Base-by-base conservation (phyloP, 2,329 filamentous ascomycete genomes). In the Penicillium sp. region DNA sequence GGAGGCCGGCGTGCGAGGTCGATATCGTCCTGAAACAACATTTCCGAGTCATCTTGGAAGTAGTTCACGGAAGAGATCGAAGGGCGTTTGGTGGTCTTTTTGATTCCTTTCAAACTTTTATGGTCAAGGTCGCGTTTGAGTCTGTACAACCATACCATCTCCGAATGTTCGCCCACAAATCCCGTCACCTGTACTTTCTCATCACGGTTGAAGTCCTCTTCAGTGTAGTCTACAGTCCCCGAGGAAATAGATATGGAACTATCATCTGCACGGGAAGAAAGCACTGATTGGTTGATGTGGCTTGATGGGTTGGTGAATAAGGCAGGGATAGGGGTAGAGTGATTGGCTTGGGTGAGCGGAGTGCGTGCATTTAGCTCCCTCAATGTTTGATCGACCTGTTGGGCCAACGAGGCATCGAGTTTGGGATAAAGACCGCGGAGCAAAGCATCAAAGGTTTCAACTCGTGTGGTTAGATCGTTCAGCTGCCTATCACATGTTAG, bases 131-230 rank as follows among this genome's bases (percentile, higher is more conserved):
- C 62, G 50, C 74, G 69, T 47, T 72, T 74, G 53, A 79, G 63
- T 52, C 74, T 70, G 60, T 78, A 74, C 27, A 79, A 61, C 78
- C 78, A 80, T 23, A 72, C 73, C 41, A 77, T 70, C 51, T 78
- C 77, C 6, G 77, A 78, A 53, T 77, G 75, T 57, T 77, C 78
- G 12, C 78, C 78, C 55, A 78, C 72, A 64, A 77, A 79, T 0
- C 77, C 75, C 33, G 73, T 73, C 1, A 72, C 69, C 50, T 74
- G 70, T 13, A 73, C 69, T 46, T 72, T 71, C 52, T 75, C 73
- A 58, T 73, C 72, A 31, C 74, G 71, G 33, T 76, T 75, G 58
- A 77, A 78, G 50, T 80, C 78, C 60, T 79, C 77, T 49, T 76
- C 71, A 21, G 74, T 76, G 40, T 74, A 71, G 62, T 79, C 77